Evolutionary conservation across 225 moss, liverwort and hornwort species (phyloP), one percentile per base, ranked within the genome.

Genomic region (Physcomitrium patens): DNA sequence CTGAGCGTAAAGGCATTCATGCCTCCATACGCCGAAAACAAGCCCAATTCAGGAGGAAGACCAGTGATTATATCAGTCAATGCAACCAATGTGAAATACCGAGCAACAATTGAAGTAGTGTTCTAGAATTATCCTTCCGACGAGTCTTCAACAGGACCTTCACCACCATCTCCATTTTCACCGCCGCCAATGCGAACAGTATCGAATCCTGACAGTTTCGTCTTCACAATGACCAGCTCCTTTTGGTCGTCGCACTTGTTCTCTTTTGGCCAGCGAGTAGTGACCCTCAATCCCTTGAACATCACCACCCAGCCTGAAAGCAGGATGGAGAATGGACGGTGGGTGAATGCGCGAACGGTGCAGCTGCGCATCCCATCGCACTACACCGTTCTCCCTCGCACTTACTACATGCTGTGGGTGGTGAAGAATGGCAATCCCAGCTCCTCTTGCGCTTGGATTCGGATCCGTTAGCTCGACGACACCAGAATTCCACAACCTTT

Each of bases 351-450:
- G 10, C n/a, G 60, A 13, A 60, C 48, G 1, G 60, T 49, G 13
- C 13, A 18, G 3, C 19, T 78, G 3, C 54, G 14, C 9, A 64
- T 64, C 17, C 78, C 78, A 6, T 26, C 55, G 3, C 17, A 47
- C 63, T 10, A 12, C 6, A 15, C 65, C 5, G 57, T 78, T 14
- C 70, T 70, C 13, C 78, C 78, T 27, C n/a, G n/a, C n/a, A 28
- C 65, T 7, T 71, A 78, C 28, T 78, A 78, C 65, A 78, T 78
- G 78, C 9, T 78, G 20, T 78, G 78, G 78, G 71, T 66, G 54
- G 71, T 78, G 20, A 78, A 65, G 64, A 78, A 78, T 37, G 71
- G 78, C 46, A 65, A 65, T 6, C 78, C 78, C 54, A 78, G 71
- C 58, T 3, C 1, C 1, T n/a, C 47, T 5, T 74, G 74, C 61